Base-by-base conservation (phyloP, 306 rosid genomes). In the Lagenaria siceraria region DNA sequence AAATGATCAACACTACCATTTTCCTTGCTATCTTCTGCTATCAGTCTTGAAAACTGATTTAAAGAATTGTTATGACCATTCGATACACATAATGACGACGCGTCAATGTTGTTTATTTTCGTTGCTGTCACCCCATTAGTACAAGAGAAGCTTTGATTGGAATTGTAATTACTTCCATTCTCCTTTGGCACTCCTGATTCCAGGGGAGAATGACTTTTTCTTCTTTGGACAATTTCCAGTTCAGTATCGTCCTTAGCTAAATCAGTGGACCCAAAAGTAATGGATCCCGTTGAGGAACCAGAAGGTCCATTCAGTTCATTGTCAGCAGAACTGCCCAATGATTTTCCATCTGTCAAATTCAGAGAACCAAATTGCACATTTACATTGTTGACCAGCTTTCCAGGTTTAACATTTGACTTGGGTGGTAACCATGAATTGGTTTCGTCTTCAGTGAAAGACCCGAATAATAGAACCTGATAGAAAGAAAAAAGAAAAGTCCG, bases 371-470 rank as follows among this genome's bases (percentile, higher is more conserved):
- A 90, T 81, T 85, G 96, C 77, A 90, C 82, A 33, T 82, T 83
- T 24, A 83, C 84, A 86, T 89, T 85, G 77, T 83, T 86, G 43
- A 75, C 84, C 6, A 87, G 74, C 79, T 84, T 90, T 77, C 83
- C 86, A 49, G 62, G 74, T 49, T 62, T 79, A 79, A 81, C 82
- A 72, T 86, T 65, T 49, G 87, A 82, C 83, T 83, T 81, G 62
- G 82, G 84, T 29, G 6, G 77, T 79, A 87, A 65, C 92, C 87
- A 79, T 46, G 91, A 87, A 78, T 40, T 88, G 42, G 96, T 90
- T 85, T 96, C 99, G 25, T 96, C 98, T 83, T 96, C 99, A 22
- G 89, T 81, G 80, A 96, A 96, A 53, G 99, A 92, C 75, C 99
- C 99, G 82, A 96, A 96, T 22, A 96, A 7, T 8, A 96, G 38